Evolutionary conservation across 352 stramenopile genomes (phyloP), one percentile per base, ranked within the genome.

Genomic region (Phytophthora pinifolia): DNA sequence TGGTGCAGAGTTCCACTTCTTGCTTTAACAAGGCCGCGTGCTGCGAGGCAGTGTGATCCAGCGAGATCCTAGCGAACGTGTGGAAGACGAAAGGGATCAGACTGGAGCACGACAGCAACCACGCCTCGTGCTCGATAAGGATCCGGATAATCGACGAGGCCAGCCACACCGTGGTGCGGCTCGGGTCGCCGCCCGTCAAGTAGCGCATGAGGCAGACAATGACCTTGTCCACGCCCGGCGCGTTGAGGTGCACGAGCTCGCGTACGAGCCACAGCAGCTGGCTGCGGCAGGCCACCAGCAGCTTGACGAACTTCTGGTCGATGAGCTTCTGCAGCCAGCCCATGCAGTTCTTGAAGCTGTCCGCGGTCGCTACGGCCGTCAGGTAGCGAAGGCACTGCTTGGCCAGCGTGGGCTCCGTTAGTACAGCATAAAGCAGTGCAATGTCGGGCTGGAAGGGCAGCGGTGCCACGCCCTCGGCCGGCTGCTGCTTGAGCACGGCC

Each of bases 11-110:
- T 0, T 93, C 79, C 31, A 88, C 84, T 41, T 92, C 83, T 34
- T 92, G 80, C 42, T 91, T 88, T 25, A 91, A 60, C 46, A 93
- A 55, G 29, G 49, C 73, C 5, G 77, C 65, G n/a, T 91, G 74
- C 35, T 69, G 48, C 22, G 71, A 22, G 3, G 69, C 70, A 2
- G 63, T 78, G 52, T 92, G 79, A 51, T 93, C 81, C 12, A 88
- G 68, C 9, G 73, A 80, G 46, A 91, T 86, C 8, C 83, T 68
- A 3, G 67, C 80, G 54, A 91, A 91, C 1, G 83, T 88, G 46
- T 92, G 79, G 35, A 92, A 92, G 6, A 91, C 83, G 41, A 88
- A 92, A 10, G 83, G 83, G 30, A 90, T 91, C 13, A 93, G 66
- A 29, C 65, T 84, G 20, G 83, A 80, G 47, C 75, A 79, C 5